Conservation (phyloP, 2,329 filamentous ascomycete species). For the Tricladium varicosporioides region DNA sequence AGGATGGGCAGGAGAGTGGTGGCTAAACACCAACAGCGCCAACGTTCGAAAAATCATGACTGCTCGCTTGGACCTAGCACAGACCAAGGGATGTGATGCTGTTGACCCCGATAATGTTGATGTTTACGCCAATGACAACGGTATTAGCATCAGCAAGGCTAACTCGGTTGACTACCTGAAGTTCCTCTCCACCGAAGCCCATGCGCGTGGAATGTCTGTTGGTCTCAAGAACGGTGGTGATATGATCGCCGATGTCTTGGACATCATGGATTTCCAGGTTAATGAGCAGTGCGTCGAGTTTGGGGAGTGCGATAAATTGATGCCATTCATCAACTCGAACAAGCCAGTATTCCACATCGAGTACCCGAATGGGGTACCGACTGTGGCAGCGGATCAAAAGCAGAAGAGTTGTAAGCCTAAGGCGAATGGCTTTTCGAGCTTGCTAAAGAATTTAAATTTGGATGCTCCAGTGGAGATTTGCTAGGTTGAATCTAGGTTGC, state of each 20-base stretch:
- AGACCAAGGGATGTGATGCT: slow-evolving; percentile 61
- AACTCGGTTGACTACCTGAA: slow-evolving; percentile 58
- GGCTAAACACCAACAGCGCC: slow-evolving; percentile 56
- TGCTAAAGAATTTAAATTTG: slow-evolving; percentile 16
- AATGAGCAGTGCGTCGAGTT: slow-evolving; percentile 70
- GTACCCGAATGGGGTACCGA: slow-evolving; percentile 48
- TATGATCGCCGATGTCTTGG: slow-evolving; percentile 50
- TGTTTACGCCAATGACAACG: slow-evolving; percentile 51
- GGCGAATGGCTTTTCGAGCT: slow-evolving; percentile 6
- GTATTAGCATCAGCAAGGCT: slow-evolving; percentile 52
- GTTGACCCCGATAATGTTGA: slow-evolving; percentile 71
- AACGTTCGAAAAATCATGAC: slow-evolving; percentile 40
- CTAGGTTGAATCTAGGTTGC: neutral
- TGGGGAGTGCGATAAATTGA: slow-evolving; percentile 48
- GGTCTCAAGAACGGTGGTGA: slow-evolving; percentile 68
- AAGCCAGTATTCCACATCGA: slow-evolving; percentile 73
- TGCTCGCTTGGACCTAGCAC: slow-evolving; percentile 44
- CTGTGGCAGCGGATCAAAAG: neutral
- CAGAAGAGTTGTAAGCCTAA: slow-evolving; percentile 3
- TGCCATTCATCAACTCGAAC: slow-evolving; percentile 4
- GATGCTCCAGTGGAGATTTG: slow-evolving; percentile 8
- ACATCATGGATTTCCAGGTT: slow-evolving; percentile 61
- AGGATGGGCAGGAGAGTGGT: slow-evolving; percentile 65
- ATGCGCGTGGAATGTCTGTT: slow-evolving; percentile 53
- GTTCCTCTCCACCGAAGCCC: slow-evolving; percentile 57